Conservation (phyloP, 345 rosid species). For the Pseudoturritis turrita region DNA sequence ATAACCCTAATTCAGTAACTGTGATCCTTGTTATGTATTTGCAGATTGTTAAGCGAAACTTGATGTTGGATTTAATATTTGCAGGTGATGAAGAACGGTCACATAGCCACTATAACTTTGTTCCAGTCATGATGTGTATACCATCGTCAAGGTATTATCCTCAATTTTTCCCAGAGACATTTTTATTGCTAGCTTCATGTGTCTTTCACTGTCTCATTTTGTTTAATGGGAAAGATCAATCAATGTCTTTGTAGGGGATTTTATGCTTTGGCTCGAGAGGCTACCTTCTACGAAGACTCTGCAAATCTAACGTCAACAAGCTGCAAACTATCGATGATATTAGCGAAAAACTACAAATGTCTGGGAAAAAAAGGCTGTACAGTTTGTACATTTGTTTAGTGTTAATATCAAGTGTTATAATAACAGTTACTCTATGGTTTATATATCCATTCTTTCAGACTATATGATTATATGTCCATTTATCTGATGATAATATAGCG, state of each 20-base stretch:
- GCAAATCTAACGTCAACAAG: slow-evolving; percentile 27
- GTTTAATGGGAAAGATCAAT: not conserved
- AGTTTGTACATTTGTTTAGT: slow-evolving; percentile 5
- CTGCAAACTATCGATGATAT: not conserved
- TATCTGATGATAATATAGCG: not conserved
- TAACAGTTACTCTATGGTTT: not conserved
- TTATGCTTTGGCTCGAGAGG: slow-evolving; percentile 4
- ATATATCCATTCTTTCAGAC: not conserved
- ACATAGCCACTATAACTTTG: slow-evolving; percentile 84
- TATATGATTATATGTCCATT: not conserved
- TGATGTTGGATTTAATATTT: slow-evolving; percentile 5
- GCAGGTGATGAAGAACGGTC: slow-evolving; percentile 97
- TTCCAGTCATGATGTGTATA: slow-evolving; percentile 65
- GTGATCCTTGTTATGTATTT: not conserved
- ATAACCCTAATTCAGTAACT: not conserved
- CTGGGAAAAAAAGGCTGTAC: slow-evolving; percentile 11
- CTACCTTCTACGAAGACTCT: slow-evolving; percentile 10
- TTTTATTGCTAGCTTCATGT: not conserved
- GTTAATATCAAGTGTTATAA: not conserved
- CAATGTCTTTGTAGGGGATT: slow-evolving; percentile 9
- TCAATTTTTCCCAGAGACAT: not conserved
- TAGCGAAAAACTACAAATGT: not conserved
- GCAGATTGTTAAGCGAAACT: not conserved
- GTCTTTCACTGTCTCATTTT: not conserved
- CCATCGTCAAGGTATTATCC: not conserved